phyloP scores from a whole-genome alignment of 768 basidiomycete genomes.

The Boletellus sp. region DNA sequence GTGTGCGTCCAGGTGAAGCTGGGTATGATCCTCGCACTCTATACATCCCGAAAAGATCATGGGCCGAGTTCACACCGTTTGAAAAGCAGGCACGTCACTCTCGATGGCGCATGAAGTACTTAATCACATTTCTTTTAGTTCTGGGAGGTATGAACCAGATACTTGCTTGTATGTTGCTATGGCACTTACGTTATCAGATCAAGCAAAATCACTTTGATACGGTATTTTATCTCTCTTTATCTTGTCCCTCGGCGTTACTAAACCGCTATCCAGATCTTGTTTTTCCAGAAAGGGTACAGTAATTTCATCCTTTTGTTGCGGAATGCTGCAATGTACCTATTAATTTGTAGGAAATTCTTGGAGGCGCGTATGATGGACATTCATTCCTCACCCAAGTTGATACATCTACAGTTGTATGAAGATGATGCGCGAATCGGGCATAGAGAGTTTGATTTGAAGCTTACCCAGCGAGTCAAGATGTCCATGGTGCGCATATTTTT shows the following conservation, averaged over 20 bases:
- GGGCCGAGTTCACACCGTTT: constrained; percentile 88
- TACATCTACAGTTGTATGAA: constrained; percentile 66
- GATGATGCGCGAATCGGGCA: constrained; percentile 93
- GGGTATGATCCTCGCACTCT: constrained; percentile 91
- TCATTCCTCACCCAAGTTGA: neutral
- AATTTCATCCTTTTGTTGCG: constrained; percentile 4
- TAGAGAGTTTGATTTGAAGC: constrained; percentile 91
- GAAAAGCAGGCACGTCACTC: constrained; percentile 69
- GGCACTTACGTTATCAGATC: constrained; percentile 54
- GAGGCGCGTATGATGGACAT: constrained; percentile 44
- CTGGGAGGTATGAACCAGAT: constrained; percentile 55
- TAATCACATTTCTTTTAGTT: constrained; percentile 42
- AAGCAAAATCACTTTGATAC: constrained; percentile 98
- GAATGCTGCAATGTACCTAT: constrained; percentile 12
- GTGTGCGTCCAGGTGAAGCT: constrained; percentile 69
- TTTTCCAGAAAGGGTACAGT: constrained; percentile 94
- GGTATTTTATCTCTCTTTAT: constrained; percentile 34
- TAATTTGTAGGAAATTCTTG: constrained; percentile 64
- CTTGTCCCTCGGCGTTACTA: constrained; percentile 13
- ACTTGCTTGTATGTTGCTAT: neutral
- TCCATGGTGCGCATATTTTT: constrained; percentile 69
- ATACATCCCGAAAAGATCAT: constrained; percentile 69
- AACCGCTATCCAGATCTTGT: constrained; percentile 56
- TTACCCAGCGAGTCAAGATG: constrained; percentile 94
- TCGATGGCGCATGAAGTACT: neutral